A percentile compares a stretch with the other conserved stretches of the same genome.
Conservation (phyloP, 1,139 yeast species). For the Trichomonascaceae sp. region DNA sequence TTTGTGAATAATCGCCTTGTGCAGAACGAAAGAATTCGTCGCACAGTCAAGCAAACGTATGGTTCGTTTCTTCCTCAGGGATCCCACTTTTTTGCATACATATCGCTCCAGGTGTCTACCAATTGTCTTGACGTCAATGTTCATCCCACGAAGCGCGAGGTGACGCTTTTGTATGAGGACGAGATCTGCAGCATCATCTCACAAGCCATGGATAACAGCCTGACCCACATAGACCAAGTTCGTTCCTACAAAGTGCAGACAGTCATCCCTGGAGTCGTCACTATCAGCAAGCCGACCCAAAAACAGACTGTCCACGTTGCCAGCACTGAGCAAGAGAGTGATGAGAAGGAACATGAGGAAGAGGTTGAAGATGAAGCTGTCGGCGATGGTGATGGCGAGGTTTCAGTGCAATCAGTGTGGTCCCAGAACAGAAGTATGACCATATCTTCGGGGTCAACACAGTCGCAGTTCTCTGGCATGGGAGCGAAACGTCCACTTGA, state of each 20-base stretch:
- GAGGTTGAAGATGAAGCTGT: too few relatives aligned
- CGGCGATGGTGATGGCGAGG: too few relatives aligned
- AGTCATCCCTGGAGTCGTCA: slow-evolving; percentile 24
- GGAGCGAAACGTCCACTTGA: slow-evolving; percentile 20
- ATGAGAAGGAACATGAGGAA: too few relatives aligned
- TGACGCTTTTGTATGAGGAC: slow-evolving; percentile 72
- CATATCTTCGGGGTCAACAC: not conserved
- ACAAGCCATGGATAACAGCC: slow-evolving; percentile 33
- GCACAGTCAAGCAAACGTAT: slow-evolving; percentile 57
- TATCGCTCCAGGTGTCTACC: slow-evolving; percentile 54
- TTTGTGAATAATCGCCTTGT: slow-evolving; percentile 81
- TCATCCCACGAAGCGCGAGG: slow-evolving; percentile 93
- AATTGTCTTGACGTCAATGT: slow-evolving; percentile 77
- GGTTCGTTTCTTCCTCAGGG: slow-evolving; percentile 68
- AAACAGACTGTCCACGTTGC: not conserved
- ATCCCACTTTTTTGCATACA: slow-evolving; percentile 61
- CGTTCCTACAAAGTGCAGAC: slow-evolving; percentile 60
- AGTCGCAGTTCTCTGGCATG: not conserved
- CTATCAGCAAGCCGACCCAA: not conserved
- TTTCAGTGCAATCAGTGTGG: too few relatives aligned
- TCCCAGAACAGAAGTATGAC: too few relatives aligned
- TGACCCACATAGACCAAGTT: slow-evolving; percentile 53
- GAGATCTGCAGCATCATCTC: slow-evolving; percentile 63
- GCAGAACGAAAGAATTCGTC: slow-evolving; percentile 61
- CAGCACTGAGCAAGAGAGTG: too few relatives aligned